phyloP scores from a whole-genome alignment of 2,329 filamentous ascomycete genomes.

The Aquanectria penicillioides region DNA sequence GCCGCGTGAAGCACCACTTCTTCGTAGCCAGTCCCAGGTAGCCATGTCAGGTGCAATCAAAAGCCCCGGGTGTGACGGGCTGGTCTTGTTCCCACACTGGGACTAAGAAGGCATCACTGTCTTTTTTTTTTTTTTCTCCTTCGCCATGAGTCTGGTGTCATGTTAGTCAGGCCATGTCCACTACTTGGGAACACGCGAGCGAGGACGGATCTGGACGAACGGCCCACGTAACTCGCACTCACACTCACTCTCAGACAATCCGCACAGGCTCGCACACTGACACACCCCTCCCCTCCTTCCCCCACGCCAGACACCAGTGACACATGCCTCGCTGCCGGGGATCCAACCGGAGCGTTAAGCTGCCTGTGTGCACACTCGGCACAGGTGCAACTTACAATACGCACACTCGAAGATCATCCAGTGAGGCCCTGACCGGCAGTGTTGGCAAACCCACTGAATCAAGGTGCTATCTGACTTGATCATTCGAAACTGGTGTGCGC shows the following conservation, averaged over 20 bases:
- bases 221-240: slow-evolving; percentile 10
- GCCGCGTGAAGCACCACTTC: slow-evolving; percentile 23
- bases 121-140: slow-evolving; percentile 5
- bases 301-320: slow-evolving; percentile 29
- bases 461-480: slow-evolving; percentile 74
- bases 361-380: slow-evolving; percentile 64
- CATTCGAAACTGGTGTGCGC: slow-evolving; percentile 71
- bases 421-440: slow-evolving; percentile 72
- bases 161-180: slow-evolving; percentile 36
- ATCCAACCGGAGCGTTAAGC: slow-evolving; percentile 34
- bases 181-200: slow-evolving; percentile 28
- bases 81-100: slow-evolving; percentile 31
- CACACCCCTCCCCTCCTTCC: slow-evolving; percentile 23
- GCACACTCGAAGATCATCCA: slow-evolving; percentile 77
- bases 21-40: slow-evolving; percentile 38
- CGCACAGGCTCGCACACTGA: slow-evolving; percentile 6
- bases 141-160: slow-evolving; percentile 28
- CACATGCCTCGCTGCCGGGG: slow-evolving; percentile 28
- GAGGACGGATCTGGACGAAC: slow-evolving; percentile 18
- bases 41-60: slow-evolving; percentile 36
- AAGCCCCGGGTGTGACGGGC: slow-evolving; percentile 27
- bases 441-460: slow-evolving; percentile 72
- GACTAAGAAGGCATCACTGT: slow-evolving; percentile 31
- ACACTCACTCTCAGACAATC: slow-evolving; percentile 13
- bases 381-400: slow-evolving; percentile 74